These are phyloP conservation scores for Fraxinus sp. DNA, from an alignment of 305 asterid genomes.

Conservation along the genomic window DNA sequence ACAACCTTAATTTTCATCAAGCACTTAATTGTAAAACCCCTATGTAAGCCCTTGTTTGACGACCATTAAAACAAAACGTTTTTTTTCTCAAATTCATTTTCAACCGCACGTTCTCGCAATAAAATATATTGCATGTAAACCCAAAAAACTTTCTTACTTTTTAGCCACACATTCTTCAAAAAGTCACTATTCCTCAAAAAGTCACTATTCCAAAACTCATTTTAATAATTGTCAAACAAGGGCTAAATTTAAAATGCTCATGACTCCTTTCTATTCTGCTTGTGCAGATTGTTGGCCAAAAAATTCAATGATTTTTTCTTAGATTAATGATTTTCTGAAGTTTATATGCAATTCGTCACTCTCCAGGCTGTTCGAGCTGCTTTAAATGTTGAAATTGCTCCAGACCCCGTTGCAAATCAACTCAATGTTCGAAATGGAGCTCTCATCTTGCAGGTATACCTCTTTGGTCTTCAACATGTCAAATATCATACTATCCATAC, in stretches of 20 bases:
- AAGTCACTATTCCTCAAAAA: not conserved
- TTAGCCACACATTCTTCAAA: not conserved
- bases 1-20: not conserved
- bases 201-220: not conserved
- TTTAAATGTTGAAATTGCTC: slow-evolving; percentile 70
- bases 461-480: slow-evolving; percentile 8
- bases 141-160: not conserved
- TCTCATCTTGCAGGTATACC: slow-evolving; percentile 61
- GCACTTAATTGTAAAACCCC: not conserved
- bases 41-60: not conserved
- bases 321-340: not conserved
- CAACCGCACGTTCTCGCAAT: not conserved
- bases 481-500: not conserved
- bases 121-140: not conserved
- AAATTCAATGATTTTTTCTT: not conserved
- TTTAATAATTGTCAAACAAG: not conserved
- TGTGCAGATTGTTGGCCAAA: not conserved
- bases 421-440: slow-evolving; percentile 95
- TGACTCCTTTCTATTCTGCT: not conserved
- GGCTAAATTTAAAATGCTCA: not conserved
- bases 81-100: not conserved
- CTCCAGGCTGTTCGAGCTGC: slow-evolving; percentile 82
- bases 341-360: not conserved
- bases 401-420: slow-evolving; percentile 79
- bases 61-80: not conserved